Conservation (phyloP, 2,329 filamentous ascomycete species). For the Trichophyton rubrum region DNA sequence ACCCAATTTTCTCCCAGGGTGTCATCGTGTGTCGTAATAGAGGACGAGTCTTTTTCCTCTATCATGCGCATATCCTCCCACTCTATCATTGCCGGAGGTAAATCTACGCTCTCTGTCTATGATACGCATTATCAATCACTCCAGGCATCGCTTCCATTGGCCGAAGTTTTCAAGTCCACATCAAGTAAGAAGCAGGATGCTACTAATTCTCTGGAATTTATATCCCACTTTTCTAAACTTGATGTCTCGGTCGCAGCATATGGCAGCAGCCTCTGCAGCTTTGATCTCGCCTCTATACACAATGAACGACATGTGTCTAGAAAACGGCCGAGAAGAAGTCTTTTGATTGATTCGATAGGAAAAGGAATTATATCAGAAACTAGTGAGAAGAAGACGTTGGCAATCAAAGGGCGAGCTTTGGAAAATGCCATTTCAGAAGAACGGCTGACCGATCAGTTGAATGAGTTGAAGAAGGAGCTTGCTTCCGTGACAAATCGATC, state of each 20-base stretch:
- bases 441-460: constrained; percentile 26
- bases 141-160: constrained; percentile 29
- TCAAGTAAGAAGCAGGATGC: constrained; percentile 14
- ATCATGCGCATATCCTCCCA: constrained; percentile 33
- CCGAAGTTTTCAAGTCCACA: constrained; percentile 21
- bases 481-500: constrained; percentile 18
- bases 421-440: constrained; percentile 22
- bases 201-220: constrained; percentile 24
- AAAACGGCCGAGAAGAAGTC: constrained; percentile 30
- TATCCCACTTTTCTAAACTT: constrained; percentile 35
- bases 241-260: constrained; percentile 31
- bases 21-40: constrained; percentile 28
- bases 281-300: constrained; percentile 30
- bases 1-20: constrained; percentile 31
- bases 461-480: constrained; percentile 21
- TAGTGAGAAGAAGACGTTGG: constrained; percentile 19
- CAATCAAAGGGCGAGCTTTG: constrained; percentile 19
- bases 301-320: constrained; percentile 20
- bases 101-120: constrained; percentile 33
- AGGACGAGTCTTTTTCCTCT: constrained; percentile 28
- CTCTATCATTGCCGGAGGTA: constrained; percentile 30
- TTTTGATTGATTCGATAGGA: constrained; percentile 33
- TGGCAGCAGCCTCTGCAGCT: constrained; percentile 32
- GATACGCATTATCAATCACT: constrained; percentile 37
- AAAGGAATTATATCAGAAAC: constrained; percentile 28